Percentiles rank a stretch among this genome's conserved stretches.
These are phyloP conservation scores for Eutrema heterophyllum DNA, from an alignment of 345 rosid genomes.

Conservation along the genomic window DNA sequence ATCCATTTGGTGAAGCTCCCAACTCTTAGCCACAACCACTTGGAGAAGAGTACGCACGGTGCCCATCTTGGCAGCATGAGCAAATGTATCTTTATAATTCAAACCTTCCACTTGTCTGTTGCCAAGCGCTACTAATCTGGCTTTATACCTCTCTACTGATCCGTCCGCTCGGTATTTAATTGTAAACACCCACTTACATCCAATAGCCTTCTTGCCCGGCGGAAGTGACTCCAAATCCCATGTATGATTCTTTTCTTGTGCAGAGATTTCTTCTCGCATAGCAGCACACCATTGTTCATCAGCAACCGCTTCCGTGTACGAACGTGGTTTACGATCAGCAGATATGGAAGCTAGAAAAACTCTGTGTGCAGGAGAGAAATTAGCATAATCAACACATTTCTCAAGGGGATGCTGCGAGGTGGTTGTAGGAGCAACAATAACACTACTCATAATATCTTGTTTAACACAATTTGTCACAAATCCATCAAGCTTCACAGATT, in stretches of 20 bases:
- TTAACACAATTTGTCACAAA: background rate
- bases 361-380: background rate
- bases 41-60: background rate
- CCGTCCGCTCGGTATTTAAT: background rate
- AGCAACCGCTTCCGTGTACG: background rate
- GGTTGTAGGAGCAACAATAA: background rate
- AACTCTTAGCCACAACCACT: too few relatives aligned
- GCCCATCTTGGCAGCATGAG: background rate
- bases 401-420: background rate
- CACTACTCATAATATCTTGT: background rate
- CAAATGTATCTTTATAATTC: background rate
- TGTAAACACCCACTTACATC: background rate
- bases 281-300: background rate
- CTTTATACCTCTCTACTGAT: background rate
- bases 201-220: background rate
- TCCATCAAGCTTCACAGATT: background rate
- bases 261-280: background rate
- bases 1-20: too few relatives aligned
- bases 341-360: background rate
- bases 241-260: background rate
- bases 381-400: background rate
- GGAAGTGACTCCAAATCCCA: background rate
- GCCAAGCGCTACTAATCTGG: background rate
- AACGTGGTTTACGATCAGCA: background rate
- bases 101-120: background rate